Base-by-base conservation (phyloP, 768 basidiomycete genomes). In the Pholiota microspora region DNA sequence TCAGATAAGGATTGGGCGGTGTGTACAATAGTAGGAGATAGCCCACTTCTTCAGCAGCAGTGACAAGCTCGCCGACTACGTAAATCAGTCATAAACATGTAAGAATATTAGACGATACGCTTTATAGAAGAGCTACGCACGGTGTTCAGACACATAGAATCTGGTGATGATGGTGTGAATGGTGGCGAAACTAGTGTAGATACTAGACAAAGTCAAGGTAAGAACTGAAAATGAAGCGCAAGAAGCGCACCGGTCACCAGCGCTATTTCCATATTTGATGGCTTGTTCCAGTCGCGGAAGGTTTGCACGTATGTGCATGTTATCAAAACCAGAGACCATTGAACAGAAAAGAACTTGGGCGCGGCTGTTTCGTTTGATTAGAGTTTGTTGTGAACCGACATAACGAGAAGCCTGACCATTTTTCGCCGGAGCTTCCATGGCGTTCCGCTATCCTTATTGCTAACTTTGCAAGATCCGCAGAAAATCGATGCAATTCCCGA, bases 241-340 rank as follows among this genome's bases (percentile, higher is more conserved):
- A 52, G 27, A 50, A 8, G 58, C 70, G 52, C 55, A 85, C 85
- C 83, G 76, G 62, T 89, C 86, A 12, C 86, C 86, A 7, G 85
- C 81, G 58, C 83, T 83, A 45, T 82, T 77, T 3, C 85, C 85
- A 58, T 82, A 83, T 62, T 84, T 82, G 25, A 85, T 69, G 7
- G 85, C 84, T 62, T 83, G 77, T 62, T 85, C 82, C 45, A 87
- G 68, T 9, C 82, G 77, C 10, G 78, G 74, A 12, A 87, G 65
- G 62, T 84, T 85, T n/a, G 77, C 73, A 15, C 85, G 80, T 18
- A 87, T 73, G 61, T 88, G 85, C 0, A 80, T 74, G 53, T 79
- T 85, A 62, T 87, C 85, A 61, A 82, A 89, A 0, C 83, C 83
- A 2, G 86, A 83, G 5, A 85, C 83, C 75, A 86, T 76, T 3